Conservation (phyloP, 1,284 basidiomycete genomes). For the Peniophora sp. region DNA sequence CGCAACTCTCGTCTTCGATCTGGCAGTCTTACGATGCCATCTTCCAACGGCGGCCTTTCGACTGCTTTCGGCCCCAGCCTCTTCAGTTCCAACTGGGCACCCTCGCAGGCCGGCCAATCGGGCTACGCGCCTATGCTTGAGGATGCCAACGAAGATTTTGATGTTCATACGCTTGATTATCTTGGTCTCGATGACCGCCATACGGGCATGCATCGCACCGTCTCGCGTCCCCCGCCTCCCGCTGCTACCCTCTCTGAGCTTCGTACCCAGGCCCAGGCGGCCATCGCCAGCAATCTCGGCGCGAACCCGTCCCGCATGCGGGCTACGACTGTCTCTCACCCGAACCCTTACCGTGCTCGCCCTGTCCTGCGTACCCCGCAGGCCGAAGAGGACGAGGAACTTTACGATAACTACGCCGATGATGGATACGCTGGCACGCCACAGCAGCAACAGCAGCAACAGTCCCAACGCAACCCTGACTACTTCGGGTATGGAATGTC, state of each 20-base stretch:
- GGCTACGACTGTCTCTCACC: constrained; percentile 86
- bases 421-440: constrained; percentile 43
- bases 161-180: constrained; percentile 91
- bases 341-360: constrained; percentile 69
- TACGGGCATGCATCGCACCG: constrained; percentile 10
- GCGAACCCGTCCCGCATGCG: constrained; percentile 71
- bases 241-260: constrained; percentile 82
- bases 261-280: constrained; percentile 80
- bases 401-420: constrained; percentile 53
- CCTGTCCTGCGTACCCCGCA: constrained; percentile 55
- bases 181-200: constrained; percentile 77
- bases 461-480: neutral
- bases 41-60: constrained; percentile 62
- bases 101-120: constrained; percentile 44
- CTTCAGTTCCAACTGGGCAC: constrained; percentile 83
- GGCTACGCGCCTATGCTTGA: constrained; percentile 60
- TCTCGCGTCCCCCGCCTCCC: constrained; percentile 46
- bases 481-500: neutral
- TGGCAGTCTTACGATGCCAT: constrained; percentile 75
- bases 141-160: constrained; percentile 81
- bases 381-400: constrained; percentile 62
- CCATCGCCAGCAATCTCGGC: constrained; percentile 69
- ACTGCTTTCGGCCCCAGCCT: constrained; percentile 84
- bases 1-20: constrained; percentile 80
- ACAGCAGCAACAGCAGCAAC: neutral